These are phyloP conservation scores for Chaetothyriales sp. DNA, from an alignment of 2,329 filamentous ascomycete species.

Conservation along the genomic window DNA sequence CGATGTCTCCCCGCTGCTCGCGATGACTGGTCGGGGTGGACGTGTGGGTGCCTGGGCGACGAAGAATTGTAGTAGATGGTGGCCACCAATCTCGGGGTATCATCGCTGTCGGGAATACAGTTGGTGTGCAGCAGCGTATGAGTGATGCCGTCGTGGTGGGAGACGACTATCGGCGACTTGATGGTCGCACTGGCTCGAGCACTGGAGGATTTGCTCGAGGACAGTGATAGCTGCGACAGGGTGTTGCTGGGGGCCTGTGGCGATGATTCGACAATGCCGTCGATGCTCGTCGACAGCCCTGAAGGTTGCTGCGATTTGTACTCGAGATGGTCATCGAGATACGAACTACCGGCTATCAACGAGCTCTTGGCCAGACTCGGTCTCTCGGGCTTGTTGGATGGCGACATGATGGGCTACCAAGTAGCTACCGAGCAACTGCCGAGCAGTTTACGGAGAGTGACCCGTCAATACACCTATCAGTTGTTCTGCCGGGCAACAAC, in stretches of 20 bases:
- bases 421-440: background rate
- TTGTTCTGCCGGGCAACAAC: too few relatives aligned
- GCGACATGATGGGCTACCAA: background rate
- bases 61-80: constrained; percentile 37
- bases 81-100: constrained; percentile 32
- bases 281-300: constrained; percentile 16
- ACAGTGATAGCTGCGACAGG: constrained; percentile 12
- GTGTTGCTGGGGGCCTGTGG: constrained; percentile 6
- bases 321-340: constrained; percentile 36
- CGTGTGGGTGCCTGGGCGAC: constrained; percentile 30
- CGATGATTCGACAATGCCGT: constrained; percentile 18
- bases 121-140: constrained; percentile 34
- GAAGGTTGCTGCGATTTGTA: constrained; percentile 22
- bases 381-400: constrained; percentile 17
- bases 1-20: constrained; percentile 23
- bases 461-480: background rate
- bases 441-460: background rate
- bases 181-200: constrained; percentile 1
- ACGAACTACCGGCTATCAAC: constrained; percentile 29
- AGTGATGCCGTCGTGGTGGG: constrained; percentile 33
- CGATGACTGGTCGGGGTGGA: constrained; percentile 35
- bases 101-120: constrained; percentile 26
- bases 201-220: constrained; percentile 15
- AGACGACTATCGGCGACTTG: constrained; percentile 19
- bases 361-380: constrained; percentile 31